Evolutionary conservation across 2,329 filamentous ascomycete genomes (phyloP), one percentile per base, ranked within the genome.

Genomic region (Zymoseptoria pseudotritici): DNA sequence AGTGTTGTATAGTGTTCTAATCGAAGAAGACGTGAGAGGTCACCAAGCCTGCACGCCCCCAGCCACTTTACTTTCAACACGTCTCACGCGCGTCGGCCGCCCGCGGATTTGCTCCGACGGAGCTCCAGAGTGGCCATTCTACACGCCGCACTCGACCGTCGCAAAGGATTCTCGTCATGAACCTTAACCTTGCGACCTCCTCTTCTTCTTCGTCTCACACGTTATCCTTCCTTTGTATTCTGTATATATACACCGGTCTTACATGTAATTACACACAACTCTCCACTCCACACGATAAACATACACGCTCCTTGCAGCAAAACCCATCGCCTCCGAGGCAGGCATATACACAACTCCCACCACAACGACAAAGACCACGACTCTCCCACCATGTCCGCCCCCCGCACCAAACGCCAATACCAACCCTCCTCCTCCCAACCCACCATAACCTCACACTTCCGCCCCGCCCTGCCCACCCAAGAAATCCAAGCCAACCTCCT

Each of bases 401-500:
- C 36, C 2, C 36, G 36, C 36, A 46, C 36, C 36, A 46, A 46
- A 46, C 36, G 36, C 13, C 36, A 46, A 46, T 46, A 46, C 36
- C 36, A 46, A 46, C 36, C 36, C 36, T 46, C 36, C 36, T 42
- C 36, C 36, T 42, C 36, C 36, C 36, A 46, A 46, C 36, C 36
- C 36, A 46, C 36, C 17, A 46, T 46, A 46, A 46, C 17, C 36
- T 46, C 36, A 2, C 36, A 46, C 36, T 46, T 46, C 36, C 36
- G 36, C 4, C 36, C 36, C 36, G 36, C 36, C 36, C 36, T 46
- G 4, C 36, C 36, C 17, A 17, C 36, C 36, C 5, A 17, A 22
- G 80, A 80, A 7, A 81, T 95, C 31, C 90, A 96, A 75, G 82
- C 91, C 42, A 89, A 89, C 63, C 86, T 97, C n/a, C 80, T 97